Evolutionary conservation across 352 stramenopile species (phyloP).

Genomic region (Elongisporangium undulatum): DNA sequence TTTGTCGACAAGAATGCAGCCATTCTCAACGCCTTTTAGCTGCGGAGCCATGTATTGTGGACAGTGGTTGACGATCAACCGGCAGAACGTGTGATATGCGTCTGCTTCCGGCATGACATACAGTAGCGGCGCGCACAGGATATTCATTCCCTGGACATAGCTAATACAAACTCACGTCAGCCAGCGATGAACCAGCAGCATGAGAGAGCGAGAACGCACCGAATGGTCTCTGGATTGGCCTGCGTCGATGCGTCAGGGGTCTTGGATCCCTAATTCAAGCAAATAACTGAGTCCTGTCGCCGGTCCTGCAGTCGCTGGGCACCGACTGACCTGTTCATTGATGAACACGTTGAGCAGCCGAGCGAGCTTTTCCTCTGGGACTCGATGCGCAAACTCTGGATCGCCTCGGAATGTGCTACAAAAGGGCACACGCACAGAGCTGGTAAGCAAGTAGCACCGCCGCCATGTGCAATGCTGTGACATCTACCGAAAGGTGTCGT

Average conservation of each 20-base stretch:
- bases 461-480: background rate
- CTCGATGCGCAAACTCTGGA: conserved; percentile 80
- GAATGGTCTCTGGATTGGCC: conserved; percentile 34
- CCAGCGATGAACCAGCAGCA: background rate
- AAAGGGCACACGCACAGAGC: background rate
- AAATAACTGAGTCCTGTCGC: background rate
- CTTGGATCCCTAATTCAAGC: conserved; percentile 18
- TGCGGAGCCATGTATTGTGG: conserved; percentile 89
- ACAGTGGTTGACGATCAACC: conserved; percentile 84
- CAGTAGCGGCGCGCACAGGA: conserved; percentile 86
- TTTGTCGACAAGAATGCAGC: conserved; percentile 79
- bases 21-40: conserved; percentile 78
- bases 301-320: background rate
- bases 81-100: conserved; percentile 89
- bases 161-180: conserved; percentile 8
- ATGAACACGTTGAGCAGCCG: conserved; percentile 91
- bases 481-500: conserved; percentile 84
- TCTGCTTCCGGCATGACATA: conserved; percentile 91
- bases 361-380: conserved; percentile 89
- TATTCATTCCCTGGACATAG: conserved; percentile 94
- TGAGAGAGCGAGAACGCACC: conserved; percentile 10
- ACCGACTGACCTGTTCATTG: conserved; percentile 53
- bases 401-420: conserved; percentile 82
- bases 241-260: background rate
- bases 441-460: too few relatives aligned